phyloP scores from a whole-genome alignment of 495 filamentous ascomycete species.

The Penicillium canariense region DNA sequence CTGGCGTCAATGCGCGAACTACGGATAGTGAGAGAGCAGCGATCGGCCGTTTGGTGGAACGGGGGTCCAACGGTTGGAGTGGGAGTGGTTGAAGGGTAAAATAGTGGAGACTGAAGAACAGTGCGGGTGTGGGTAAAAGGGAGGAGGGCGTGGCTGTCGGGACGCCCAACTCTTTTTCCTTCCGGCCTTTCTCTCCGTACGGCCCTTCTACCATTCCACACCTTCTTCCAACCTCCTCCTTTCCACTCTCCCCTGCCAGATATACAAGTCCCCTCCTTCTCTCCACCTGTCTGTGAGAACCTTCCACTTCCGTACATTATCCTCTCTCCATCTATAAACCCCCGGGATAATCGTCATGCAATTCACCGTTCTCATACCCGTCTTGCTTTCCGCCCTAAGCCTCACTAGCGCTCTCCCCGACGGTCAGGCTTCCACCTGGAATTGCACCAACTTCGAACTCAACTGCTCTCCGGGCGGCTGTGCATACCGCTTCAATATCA shows the following conservation, averaged over 20 bases:
- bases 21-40: too few species aligned
- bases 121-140: too few species aligned
- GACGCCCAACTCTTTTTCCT: too few species aligned
- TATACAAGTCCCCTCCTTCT: not conserved
- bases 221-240: not conserved
- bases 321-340: not conserved
- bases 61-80: not conserved
- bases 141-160: too few species aligned
- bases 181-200: too few species aligned
- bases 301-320: not conserved
- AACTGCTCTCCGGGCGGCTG: conserved; percentile 38
- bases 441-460: conserved; percentile 31
- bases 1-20: not conserved
- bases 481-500: conserved; percentile 38
- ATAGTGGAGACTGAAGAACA: too few species aligned
- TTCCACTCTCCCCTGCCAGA: not conserved
- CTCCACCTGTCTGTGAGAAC: not conserved
- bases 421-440: conserved; percentile 21
- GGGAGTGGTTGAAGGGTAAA: not conserved
- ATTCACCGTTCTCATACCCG: conserved; percentile 29
- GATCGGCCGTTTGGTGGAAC: not conserved
- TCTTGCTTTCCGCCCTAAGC: conserved; percentile 31
- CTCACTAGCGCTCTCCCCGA: conserved; percentile 23
- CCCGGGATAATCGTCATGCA: conserved; percentile 29
- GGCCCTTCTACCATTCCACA: not conserved